phyloP scores from a whole-genome alignment of 1,284 basidiomycete genomes.

The Ceratobasidium sp. region DNA sequence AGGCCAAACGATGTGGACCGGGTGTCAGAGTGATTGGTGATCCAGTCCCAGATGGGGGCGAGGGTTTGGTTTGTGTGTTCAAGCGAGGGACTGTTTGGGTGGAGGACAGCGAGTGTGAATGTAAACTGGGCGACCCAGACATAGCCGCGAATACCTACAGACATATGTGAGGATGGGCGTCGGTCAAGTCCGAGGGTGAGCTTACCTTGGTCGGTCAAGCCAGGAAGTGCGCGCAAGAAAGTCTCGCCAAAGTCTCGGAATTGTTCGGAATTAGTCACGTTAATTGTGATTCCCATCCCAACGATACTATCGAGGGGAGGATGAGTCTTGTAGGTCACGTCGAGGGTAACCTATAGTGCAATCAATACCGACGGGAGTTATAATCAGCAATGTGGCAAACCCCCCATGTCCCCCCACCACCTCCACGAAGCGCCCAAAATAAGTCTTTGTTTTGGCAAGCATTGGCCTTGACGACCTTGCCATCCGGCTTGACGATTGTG shows the following conservation, averaged over 20 bases:
- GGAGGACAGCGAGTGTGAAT: not conserved
- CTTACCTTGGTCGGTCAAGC: slow-evolving; percentile 9
- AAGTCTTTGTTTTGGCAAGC: no score
- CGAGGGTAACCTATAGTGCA: not conserved
- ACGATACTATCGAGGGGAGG: slow-evolving; percentile 10
- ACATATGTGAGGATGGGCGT: not conserved
- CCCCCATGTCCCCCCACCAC: slow-evolving; percentile 37
- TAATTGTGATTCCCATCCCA: not conserved
- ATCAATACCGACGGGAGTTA: not conserved
- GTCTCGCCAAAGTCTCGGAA: not conserved
- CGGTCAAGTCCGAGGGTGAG: not conserved
- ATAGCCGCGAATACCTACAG: not conserved
- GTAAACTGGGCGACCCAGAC: not conserved
- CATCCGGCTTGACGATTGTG: not conserved
- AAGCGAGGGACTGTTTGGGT: not conserved
- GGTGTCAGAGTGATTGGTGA: no score
- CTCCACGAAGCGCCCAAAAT: no score
- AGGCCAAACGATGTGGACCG: no score
- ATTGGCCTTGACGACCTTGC: no score
- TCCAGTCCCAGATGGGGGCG: no score
- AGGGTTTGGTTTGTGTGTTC: no score
- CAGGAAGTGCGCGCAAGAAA: slow-evolving; percentile 9
- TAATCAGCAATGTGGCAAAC: not conserved
- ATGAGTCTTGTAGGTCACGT: slow-evolving; percentile 27
- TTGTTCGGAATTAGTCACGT: slow-evolving; percentile 7